Evolutionary conservation across 768 basidiomycete genomes (phyloP), one percentile per base, ranked within the genome.

Genomic region (Leccinum subgranulosum): DNA sequence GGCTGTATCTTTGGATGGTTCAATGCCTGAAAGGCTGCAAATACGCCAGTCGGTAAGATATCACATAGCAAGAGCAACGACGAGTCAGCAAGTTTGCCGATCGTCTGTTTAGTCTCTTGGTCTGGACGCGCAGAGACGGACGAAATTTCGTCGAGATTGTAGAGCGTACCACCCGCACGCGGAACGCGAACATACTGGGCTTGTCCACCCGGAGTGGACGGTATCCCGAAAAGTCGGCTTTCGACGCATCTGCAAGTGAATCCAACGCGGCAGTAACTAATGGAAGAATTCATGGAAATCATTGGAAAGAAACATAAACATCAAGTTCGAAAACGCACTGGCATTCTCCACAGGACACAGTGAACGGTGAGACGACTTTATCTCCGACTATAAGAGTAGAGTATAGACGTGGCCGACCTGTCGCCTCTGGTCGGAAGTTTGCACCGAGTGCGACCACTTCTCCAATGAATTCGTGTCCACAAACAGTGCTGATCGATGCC

Each of bases 281-380:
- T 28, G 41, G 25, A 47, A 27, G 15, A 19, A 3, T 28, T 53
- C 28, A 54, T 33, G 15, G 53, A 6, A 19, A 8, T 27, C 14
- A 25, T 45, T 1, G 3, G 21, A 31, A 8, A 15, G n/a, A 49
- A 21, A 29, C 7, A 10, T 41, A 8, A 2, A 25, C 23, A 46
- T 15, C 12, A 29, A 33, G 5, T 11, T 15, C 4, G 39, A 43
- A 2, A 45, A 79, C 84, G 66, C 58, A 92, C 90, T 86, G 82
- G 80, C 91, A 93, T 66, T 92, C 89, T n/a, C 85, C 86, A 61
- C 91, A 93, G 50, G 83, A 88, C n/a, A 81, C 79, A 0, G 89
- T 89, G 71, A 92, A 92, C 3, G 91, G 88, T 1, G 88, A 84
- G 23, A 92, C 84, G 14, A 92, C 87, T 64, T 84, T 87, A 67